phyloP scores from a whole-genome alignment of 1,139 yeast species.

The Blastobotrys buckinghamii region DNA sequence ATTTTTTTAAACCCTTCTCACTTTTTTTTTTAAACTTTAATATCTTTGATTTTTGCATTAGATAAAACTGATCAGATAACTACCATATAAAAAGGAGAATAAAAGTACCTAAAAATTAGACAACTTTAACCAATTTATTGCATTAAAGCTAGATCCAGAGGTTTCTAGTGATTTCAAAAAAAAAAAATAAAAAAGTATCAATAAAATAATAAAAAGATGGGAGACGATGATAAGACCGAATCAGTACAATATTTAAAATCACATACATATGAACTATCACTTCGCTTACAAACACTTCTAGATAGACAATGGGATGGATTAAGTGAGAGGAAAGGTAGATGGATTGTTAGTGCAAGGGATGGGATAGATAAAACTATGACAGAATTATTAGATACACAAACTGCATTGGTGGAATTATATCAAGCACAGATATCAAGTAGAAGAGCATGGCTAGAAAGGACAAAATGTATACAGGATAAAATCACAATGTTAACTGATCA shows the following conservation, averaged over 20 bases:
- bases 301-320: conserved; percentile 26
- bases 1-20: too few species aligned
- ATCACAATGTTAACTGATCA: conserved; percentile 11
- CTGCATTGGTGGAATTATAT: conserved; percentile 16
- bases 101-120: too few species aligned
- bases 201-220: too few species aligned
- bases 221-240: background rate
- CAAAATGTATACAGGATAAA: conserved; percentile 13
- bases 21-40: too few species aligned
- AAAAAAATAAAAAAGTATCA: too few species aligned
- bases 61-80: too few species aligned
- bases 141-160: too few species aligned
- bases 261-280: conserved; percentile 13
- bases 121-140: too few species aligned
- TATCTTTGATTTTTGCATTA: too few species aligned
- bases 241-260: conserved; percentile 3
- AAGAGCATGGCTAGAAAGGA: conserved; percentile 16
- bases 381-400: conserved; percentile 15
- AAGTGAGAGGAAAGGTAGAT: conserved; percentile 17
- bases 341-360: conserved; percentile 18
- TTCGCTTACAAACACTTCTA: conserved; percentile 20
- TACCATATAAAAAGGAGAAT: too few species aligned
- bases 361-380: conserved; percentile 21
- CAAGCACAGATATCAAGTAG: conserved; percentile 14
- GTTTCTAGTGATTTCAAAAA: too few species aligned